phyloP scores from a whole-genome alignment of 257 asterid genomes.

The Anisodus tanguticus region DNA sequence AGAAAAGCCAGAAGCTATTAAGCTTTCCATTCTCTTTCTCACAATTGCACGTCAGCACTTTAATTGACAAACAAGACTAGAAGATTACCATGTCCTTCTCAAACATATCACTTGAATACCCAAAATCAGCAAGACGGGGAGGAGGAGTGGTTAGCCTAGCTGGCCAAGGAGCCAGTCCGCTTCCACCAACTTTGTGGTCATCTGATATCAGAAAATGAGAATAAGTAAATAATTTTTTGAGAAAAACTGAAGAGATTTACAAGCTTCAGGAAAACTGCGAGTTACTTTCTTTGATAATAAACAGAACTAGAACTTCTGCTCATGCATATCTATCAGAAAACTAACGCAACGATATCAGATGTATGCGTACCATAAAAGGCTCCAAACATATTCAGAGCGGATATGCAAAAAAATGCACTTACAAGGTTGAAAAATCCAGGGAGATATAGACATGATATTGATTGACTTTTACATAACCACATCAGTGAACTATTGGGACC shows the following conservation, averaged over 20 bases:
- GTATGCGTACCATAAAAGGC: neutral
- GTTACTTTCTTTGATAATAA: neutral
- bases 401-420: neutral
- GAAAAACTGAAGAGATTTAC: neutral
- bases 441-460: neutral
- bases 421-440: neutral
- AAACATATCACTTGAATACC: constrained; percentile 86
- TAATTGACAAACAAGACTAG: constrained; percentile 25
- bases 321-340: neutral
- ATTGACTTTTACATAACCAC: neutral
- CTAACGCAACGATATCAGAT: neutral
- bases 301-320: neutral
- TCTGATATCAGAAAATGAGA: constrained; percentile 52
- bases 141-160: constrained; percentile 84
- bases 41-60: constrained; percentile 24
- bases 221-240: neutral
- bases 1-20: constrained; percentile 25
- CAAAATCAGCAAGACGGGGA: constrained; percentile 96
- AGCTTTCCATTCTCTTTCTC: constrained; percentile 19
- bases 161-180: constrained; percentile 97
- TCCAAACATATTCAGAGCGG: neutral
- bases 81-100: constrained; percentile 80
- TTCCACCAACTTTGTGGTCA: constrained; percentile 82
- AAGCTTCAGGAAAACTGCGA: neutral
- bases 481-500: neutral